Percentiles rank a stretch among this genome's conserved stretches.
These are phyloP conservation scores for Globisporangium ultimum DNA, from an alignment of 352 stramenopile species.

Conservation along the genomic window DNA sequence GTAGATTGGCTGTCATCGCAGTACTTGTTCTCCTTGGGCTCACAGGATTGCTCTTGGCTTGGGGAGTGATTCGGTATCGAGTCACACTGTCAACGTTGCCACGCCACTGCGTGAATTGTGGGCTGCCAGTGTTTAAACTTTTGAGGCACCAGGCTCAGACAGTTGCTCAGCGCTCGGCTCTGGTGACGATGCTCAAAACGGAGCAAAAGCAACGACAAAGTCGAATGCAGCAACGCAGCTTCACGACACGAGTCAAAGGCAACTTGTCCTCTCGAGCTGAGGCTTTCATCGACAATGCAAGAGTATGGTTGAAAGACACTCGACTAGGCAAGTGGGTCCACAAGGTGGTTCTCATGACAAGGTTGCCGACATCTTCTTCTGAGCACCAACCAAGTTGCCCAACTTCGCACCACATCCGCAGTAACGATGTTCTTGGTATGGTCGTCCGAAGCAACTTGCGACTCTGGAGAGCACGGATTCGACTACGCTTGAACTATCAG, in stretches of 20 bases:
- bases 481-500: slow-evolving; percentile 68
- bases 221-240: slow-evolving; percentile 13
- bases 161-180: slow-evolving; percentile 26
- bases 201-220: slow-evolving; percentile 22
- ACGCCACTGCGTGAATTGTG: slow-evolving; percentile 56
- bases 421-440: slow-evolving; percentile 45
- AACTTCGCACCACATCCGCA: slow-evolving; percentile 46
- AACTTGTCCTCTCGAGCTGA: slow-evolving; percentile 15
- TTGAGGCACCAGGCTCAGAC: slow-evolving; percentile 24
- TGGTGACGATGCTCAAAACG: slow-evolving; percentile 42
- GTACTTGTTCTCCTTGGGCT: slow-evolving; percentile 39
- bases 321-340: slow-evolving; percentile 19
- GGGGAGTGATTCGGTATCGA: slow-evolving; percentile 55
- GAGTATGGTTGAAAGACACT: slow-evolving; percentile 18
- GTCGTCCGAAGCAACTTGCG: slow-evolving; percentile 69
- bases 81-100: slow-evolving; percentile 51
- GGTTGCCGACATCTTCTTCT: slow-evolving; percentile 44
- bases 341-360: slow-evolving; percentile 21
- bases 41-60: slow-evolving; percentile 31
- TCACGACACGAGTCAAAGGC: slow-evolving; percentile 25
- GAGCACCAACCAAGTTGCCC: slow-evolving; percentile 42
- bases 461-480: slow-evolving; percentile 61
- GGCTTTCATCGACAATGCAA: slow-evolving; percentile 6
- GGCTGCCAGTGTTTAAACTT: slow-evolving; percentile 54
- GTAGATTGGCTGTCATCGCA: slow-evolving; percentile 36